These are phyloP conservation scores for Lachnellula cervina DNA, from an alignment of 2,329 filamentous ascomycete species.

Conservation along the genomic window DNA sequence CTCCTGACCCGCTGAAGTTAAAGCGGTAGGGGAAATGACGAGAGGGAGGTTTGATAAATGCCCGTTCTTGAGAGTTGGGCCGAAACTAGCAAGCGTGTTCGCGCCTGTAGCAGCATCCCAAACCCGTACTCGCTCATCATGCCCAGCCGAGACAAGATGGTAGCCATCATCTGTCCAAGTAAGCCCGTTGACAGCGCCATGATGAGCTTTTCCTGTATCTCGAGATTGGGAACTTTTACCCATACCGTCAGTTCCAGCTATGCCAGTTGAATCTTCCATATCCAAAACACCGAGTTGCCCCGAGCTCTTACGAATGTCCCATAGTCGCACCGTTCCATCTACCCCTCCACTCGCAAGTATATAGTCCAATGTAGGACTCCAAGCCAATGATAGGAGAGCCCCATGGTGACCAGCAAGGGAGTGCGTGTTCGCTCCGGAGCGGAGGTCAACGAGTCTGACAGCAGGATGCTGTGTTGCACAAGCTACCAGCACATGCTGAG, in stretches of 20 bases:
- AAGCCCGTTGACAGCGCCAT: slow-evolving; percentile 77
- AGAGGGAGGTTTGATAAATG: slow-evolving; percentile 58
- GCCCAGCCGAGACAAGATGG: slow-evolving; percentile 73
- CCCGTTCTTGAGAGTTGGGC: slow-evolving; percentile 72
- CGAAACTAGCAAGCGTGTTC: slow-evolving; percentile 86
- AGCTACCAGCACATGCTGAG: slow-evolving; percentile 72
- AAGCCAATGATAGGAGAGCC: slow-evolving; percentile 64
- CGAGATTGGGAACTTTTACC: slow-evolving; percentile 36
- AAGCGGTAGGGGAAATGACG: slow-evolving; percentile 55
- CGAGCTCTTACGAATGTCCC: slow-evolving; percentile 79
- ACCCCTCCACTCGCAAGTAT: slow-evolving; percentile 78
- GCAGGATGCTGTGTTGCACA: slow-evolving; percentile 83
- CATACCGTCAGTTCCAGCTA: slow-evolving; percentile 42
- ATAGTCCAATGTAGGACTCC: slow-evolving; percentile 78
- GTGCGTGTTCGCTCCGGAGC: slow-evolving; percentile 72
- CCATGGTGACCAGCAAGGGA: slow-evolving; percentile 64
- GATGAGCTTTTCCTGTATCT: slow-evolving; percentile 62
- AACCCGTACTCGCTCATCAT: slow-evolving; percentile 79
- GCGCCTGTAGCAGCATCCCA: slow-evolving; percentile 79
- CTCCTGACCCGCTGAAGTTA: slow-evolving; percentile 54
- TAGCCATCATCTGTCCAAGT: slow-evolving; percentile 77
- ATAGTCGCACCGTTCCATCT: slow-evolving; percentile 78
- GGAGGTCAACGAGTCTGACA: slow-evolving; percentile 80
- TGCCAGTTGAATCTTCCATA: slow-evolving; percentile 74
- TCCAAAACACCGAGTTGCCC: slow-evolving; percentile 74